Conservation (phyloP, 306 rosid species). For the Astragalus membranaceus region DNA sequence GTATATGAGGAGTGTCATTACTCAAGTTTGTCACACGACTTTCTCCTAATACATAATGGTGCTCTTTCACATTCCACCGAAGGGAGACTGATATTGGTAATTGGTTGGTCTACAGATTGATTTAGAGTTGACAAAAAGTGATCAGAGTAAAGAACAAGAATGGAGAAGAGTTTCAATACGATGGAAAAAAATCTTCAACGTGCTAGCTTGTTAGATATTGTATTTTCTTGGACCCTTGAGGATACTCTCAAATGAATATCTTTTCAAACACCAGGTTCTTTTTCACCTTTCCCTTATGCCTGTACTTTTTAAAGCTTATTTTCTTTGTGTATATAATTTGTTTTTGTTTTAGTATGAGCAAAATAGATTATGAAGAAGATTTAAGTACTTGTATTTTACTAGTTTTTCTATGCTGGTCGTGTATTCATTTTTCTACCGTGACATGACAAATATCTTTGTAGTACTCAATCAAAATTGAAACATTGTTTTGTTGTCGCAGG, state of each 20-base stretch:
- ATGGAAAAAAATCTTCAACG: background rate
- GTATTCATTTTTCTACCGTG: background rate
- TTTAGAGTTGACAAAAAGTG: background rate
- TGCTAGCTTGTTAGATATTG: background rate
- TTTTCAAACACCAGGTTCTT: conserved; percentile 19
- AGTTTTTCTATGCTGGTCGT: too few species aligned
- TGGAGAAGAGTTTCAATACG: too few species aligned
- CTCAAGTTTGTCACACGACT: too few species aligned
- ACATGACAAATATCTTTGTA: background rate
- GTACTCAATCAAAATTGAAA: too few species aligned
- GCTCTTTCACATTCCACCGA: too few species aligned
- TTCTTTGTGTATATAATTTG: background rate
- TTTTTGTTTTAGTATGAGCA: background rate
- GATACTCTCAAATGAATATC: conserved; percentile 23
- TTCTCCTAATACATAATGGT: too few species aligned
- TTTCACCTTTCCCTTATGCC: background rate
- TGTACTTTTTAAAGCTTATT: background rate
- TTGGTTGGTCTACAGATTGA: background rate
- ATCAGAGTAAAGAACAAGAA: too few species aligned
- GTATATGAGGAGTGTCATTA: too few species aligned
- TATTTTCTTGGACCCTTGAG: conserved; percentile 34
- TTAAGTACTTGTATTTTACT: background rate
- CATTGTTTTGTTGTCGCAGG: conserved; percentile 23
- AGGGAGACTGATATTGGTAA: too few species aligned
- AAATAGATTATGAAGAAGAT: background rate